Evolutionary conservation across 805 yeast species (phyloP).

Genomic region (Starmerella khaoyaiensis): DNA sequence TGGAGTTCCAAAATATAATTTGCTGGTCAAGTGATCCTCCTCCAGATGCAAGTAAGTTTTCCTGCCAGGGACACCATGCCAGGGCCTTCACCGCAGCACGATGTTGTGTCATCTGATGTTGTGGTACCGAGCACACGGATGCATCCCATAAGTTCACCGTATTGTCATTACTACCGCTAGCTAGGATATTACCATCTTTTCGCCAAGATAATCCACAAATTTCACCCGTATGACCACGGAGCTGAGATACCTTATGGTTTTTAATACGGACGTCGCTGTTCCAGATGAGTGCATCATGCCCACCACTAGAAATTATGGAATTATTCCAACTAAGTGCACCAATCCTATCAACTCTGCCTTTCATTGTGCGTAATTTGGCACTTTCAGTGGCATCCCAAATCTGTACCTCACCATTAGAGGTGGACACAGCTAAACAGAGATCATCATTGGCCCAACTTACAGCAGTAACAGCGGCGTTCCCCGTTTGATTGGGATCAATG

Average conservation of each 20-base stretch:
- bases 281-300: slow-evolving; percentile 70
- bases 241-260: slow-evolving; percentile 50
- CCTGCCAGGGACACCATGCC: slow-evolving; percentile 86
- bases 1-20: slow-evolving; percentile 90
- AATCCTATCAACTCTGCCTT: slow-evolving; percentile 53
- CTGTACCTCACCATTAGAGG: slow-evolving; percentile 70
- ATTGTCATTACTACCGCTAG: slow-evolving; percentile 91
- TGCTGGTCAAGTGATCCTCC: slow-evolving; percentile 87
- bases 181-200: slow-evolving; percentile 69
- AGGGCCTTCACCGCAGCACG: slow-evolving; percentile 92
- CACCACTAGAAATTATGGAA: slow-evolving; percentile 73
- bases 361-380: slow-evolving; percentile 65
- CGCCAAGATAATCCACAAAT: slow-evolving; percentile 87
- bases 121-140: slow-evolving; percentile 48
- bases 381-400: slow-evolving; percentile 84
- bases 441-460: slow-evolving; percentile 89
- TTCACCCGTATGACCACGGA: slow-evolving; percentile 68
- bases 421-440: slow-evolving; percentile 63
- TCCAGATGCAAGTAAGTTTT: slow-evolving; percentile 79
- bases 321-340: slow-evolving; percentile 78
- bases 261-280: slow-evolving; percentile 85
- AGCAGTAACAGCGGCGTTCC: slow-evolving; percentile 45
- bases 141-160: slow-evolving; percentile 89
- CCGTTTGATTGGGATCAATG: slow-evolving; percentile 19
- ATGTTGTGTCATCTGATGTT: slow-evolving; percentile 64